These are phyloP conservation scores for Liriodendron chinense DNA, from an alignment of 164 flowering plant species.

Conservation along the genomic window DNA sequence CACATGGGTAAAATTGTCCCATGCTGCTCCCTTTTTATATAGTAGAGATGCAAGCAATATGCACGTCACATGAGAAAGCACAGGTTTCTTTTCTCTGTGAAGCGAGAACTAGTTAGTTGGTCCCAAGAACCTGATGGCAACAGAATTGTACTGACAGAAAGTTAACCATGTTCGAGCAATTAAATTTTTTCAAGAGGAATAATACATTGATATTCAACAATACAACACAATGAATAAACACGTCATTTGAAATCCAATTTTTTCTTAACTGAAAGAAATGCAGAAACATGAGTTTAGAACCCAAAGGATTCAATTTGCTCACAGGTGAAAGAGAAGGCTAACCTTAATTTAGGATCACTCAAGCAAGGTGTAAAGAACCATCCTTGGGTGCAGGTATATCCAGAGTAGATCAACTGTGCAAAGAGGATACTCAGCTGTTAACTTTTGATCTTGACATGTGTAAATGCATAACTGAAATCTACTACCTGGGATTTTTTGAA, in stretches of 20 bases:
- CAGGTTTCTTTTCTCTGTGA: neutral
- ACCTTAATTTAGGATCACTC: conserved; percentile 88
- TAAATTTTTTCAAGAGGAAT: neutral
- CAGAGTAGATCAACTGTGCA: conserved; percentile 79
- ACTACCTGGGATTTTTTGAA: too few relatives aligned
- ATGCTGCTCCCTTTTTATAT: too few relatives aligned
- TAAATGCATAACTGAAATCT: neutral
- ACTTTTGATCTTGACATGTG: neutral
- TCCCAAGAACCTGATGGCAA: neutral
- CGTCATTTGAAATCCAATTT: too few relatives aligned
- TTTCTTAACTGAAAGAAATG: neutral
- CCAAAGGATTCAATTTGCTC: neutral
- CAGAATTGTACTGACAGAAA: neutral
- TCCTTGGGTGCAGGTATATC: conserved; percentile 89
- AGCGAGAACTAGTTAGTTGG: neutral
- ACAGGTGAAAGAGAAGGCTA: conserved; percentile 15
- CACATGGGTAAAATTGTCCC: too few relatives aligned
- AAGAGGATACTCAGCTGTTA: neutral
- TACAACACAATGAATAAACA: neutral
- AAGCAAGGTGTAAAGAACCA: conserved; percentile 97
- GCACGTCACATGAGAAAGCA: too few relatives aligned
- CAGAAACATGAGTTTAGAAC: neutral
- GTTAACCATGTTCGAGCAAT: neutral
- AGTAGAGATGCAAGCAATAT: too few relatives aligned
- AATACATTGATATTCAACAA: neutral